These are phyloP conservation scores for Tubosaeta brunneosetosa DNA, from an alignment of 768 basidiomycete genomes.

Conservation along the genomic window DNA sequence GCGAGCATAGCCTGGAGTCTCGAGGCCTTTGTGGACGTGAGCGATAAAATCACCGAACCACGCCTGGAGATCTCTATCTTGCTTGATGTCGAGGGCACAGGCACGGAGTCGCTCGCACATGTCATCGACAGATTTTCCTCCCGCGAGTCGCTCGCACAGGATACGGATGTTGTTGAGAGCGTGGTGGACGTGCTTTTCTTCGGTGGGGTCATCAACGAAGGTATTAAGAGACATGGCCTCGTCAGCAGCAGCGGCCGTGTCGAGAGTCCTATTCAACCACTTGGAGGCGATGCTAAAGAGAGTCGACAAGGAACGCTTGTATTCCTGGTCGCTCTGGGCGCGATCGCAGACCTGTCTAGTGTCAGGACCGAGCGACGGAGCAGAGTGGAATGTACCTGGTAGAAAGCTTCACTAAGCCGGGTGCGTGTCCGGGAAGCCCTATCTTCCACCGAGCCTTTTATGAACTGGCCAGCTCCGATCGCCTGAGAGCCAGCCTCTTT, in stretches of 20 bases:
- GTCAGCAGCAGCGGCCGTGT: conserved; percentile 44
- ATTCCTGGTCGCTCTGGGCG: conserved; percentile 57
- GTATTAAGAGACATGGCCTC: conserved; percentile 44
- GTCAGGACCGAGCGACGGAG: neutral
- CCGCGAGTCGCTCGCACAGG: conserved; percentile 52
- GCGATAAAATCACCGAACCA: conserved; percentile 56
- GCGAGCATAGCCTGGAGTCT: conserved; percentile 48
- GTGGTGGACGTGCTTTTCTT: conserved; percentile 55
- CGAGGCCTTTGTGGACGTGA: conserved; percentile 42
- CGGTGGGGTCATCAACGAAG: conserved; percentile 58
- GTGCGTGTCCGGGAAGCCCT: conserved; percentile 37
- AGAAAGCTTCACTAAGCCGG: conserved; percentile 48
- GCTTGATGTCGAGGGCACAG: conserved; percentile 46
- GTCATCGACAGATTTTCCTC: conserved; percentile 44
- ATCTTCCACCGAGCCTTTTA: conserved; percentile 41
- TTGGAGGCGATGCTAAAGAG: conserved; percentile 54
- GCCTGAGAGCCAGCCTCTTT: conserved; percentile 53
- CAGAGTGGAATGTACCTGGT: conserved; percentile 35
- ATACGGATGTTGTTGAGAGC: conserved; percentile 40
- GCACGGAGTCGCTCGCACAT: conserved; percentile 39
- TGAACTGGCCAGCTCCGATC: conserved; percentile 50
- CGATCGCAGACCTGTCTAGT: conserved; percentile 54
- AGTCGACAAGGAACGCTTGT: conserved; percentile 52
- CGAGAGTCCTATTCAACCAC: conserved; percentile 50
- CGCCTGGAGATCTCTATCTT: conserved; percentile 47